Percentiles rank a stretch among this genome's conserved stretches.
phyloP scores from a whole-genome alignment of 148 eudicot genomes.

The Simmondsia chinensis region DNA sequence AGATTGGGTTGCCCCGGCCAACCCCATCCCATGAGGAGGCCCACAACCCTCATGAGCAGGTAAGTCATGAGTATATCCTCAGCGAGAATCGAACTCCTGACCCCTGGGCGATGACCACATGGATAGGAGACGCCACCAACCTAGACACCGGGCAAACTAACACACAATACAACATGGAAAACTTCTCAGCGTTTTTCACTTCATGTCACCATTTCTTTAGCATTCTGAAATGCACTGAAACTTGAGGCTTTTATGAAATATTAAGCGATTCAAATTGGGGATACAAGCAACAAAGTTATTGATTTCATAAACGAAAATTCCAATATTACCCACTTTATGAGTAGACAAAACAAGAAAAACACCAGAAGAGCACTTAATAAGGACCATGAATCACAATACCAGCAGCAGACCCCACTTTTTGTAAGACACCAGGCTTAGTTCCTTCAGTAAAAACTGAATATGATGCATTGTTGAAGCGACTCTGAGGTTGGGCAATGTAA shows the following conservation, averaged over 20 bases:
- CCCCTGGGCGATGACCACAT: background rate
- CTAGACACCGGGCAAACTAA: background rate
- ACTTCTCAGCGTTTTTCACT: background rate
- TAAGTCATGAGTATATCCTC: too few species aligned
- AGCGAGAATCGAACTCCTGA: background rate
- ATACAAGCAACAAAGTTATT: background rate
- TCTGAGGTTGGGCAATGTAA: constrained; percentile 53
- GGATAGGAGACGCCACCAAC: background rate
- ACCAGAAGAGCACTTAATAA: too few species aligned
- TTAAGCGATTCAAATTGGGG: too few species aligned
- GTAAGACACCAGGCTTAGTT: constrained; percentile 63
- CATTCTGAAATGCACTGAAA: background rate
- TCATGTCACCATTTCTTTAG: too few species aligned
- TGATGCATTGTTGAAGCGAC: constrained; percentile 32
- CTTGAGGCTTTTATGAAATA: too few species aligned
- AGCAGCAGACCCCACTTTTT: constrained; percentile 85
- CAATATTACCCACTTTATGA: too few species aligned
- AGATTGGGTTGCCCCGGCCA: too few species aligned
- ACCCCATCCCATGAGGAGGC: too few species aligned
- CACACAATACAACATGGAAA: background rate
- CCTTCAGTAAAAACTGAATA: constrained; percentile 44
- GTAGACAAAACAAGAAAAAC: too few species aligned
- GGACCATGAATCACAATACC: too few species aligned
- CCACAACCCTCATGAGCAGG: too few species aligned
- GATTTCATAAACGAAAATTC: too few species aligned